Evolutionary conservation across 2,329 filamentous ascomycete species (phyloP).

Genomic region (Coniochaeta hoffmannii): DNA sequence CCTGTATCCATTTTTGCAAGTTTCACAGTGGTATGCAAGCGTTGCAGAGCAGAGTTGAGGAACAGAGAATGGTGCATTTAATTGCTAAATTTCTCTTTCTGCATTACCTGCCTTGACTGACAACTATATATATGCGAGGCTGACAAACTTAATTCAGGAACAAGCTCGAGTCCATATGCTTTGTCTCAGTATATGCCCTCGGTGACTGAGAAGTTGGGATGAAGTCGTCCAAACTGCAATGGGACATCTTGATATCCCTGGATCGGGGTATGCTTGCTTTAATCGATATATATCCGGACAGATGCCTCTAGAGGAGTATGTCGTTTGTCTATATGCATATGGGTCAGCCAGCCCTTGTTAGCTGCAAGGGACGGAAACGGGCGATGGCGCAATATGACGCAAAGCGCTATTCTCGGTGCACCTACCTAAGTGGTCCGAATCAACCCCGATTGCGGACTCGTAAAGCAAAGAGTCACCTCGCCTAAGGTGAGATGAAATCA

Average conservation of each 20-base stretch:
- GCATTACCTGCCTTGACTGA: too few relatives aligned
- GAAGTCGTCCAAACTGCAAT: background rate
- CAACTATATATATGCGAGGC: too few relatives aligned
- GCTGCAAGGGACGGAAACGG: background rate
- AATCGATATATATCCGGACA: background rate
- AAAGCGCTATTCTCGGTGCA: background rate
- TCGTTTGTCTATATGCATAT: background rate
- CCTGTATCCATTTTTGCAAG: too few relatives aligned
- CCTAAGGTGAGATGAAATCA: background rate
- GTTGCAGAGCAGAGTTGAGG: too few relatives aligned
- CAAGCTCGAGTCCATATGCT: background rate
- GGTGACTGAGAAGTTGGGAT: background rate
- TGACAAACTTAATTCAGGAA: too few relatives aligned
- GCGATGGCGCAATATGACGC: slow-evolving; percentile 4
- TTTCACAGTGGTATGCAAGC: too few relatives aligned
- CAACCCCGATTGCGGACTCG: slow-evolving; percentile 1
- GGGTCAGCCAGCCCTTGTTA: background rate
- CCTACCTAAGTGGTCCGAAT: background rate
- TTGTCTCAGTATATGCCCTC: background rate
- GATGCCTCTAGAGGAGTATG: background rate
- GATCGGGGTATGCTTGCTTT: background rate
- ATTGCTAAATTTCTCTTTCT: too few relatives aligned
- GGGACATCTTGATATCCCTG: background rate
- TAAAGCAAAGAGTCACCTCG: background rate
- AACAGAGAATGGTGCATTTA: too few relatives aligned